These are phyloP conservation scores for Hemileccinum rubropunctum DNA, from an alignment of 768 basidiomycete genomes.

Conservation along the genomic window DNA sequence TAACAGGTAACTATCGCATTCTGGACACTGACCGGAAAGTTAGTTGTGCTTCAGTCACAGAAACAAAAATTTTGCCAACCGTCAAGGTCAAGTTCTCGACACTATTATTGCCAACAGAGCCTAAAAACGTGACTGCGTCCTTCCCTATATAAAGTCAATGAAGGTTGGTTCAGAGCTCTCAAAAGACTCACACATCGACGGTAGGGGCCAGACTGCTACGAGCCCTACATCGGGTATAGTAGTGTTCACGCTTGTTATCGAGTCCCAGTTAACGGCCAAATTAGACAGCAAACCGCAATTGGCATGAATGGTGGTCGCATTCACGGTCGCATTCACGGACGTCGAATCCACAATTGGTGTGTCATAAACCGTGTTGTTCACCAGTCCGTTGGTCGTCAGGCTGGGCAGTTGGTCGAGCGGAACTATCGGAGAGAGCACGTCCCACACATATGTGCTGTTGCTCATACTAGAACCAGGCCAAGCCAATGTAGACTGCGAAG, in stretches of 20 bases:
- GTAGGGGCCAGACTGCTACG: too few species aligned
- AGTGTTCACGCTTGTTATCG: too few species aligned
- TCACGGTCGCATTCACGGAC: neutral
- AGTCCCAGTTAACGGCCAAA: neutral
- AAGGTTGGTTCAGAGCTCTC: neutral
- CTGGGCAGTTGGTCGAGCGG: neutral
- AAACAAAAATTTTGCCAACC: neutral
- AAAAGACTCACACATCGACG: neutral
- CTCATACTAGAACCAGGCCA: neutral
- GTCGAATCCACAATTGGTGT: neutral
- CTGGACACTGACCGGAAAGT: neutral
- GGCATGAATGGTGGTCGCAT: neutral
- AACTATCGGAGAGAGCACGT: neutral
- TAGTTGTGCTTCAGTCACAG: neutral
- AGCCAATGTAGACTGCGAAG: neutral
- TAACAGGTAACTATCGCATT: neutral
- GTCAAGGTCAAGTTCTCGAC: neutral
- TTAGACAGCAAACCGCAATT: neutral
- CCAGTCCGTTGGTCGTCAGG: neutral
- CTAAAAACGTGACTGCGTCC: neutral
- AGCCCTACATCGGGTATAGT: too few species aligned
- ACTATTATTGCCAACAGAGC: too few species aligned
- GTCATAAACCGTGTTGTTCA: neutral
- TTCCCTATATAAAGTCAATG: neutral
- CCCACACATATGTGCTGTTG: neutral